A percentile compares a stretch with the other conserved stretches of the same genome.
phyloP scores from a whole-genome alignment of 2,329 filamentous ascomycete species.

The Xylaria sp. region DNA sequence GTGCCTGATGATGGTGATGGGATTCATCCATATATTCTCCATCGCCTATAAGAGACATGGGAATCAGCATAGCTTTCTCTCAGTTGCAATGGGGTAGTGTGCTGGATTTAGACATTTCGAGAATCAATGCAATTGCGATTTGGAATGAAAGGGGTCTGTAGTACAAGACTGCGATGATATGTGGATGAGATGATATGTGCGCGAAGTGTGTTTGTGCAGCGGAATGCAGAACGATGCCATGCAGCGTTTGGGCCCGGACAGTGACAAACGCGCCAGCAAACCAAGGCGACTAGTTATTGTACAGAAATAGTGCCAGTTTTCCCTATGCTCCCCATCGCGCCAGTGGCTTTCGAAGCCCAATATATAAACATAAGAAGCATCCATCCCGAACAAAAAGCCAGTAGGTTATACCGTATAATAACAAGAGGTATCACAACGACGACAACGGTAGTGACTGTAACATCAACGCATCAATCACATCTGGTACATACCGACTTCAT shows the following conservation, averaged over 20 bases:
- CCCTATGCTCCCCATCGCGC: slow-evolving; percentile 52
- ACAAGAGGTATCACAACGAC: slow-evolving; percentile 51
- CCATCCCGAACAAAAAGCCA: slow-evolving; percentile 47
- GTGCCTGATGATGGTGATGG: slow-evolving; percentile 73
- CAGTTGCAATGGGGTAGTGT: slow-evolving; percentile 33
- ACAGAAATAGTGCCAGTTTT: slow-evolving; percentile 60
- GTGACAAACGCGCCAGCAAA: slow-evolving; percentile 53
- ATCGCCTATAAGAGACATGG: slow-evolving; percentile 61
- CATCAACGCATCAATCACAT: slow-evolving; percentile 73
- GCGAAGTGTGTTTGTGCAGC: slow-evolving; percentile 52
- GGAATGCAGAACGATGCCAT: slow-evolving; percentile 51
- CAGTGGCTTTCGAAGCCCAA: slow-evolving; percentile 49
- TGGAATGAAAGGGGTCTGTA: slow-evolving; percentile 46
- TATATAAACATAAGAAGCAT: slow-evolving; percentile 51
- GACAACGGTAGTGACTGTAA: slow-evolving; percentile 51
- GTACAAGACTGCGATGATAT: slow-evolving; percentile 48
- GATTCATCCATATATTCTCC: slow-evolving; percentile 71
- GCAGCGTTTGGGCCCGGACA: slow-evolving; percentile 49
- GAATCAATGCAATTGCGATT: slow-evolving; percentile 46
- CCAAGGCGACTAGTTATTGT: slow-evolving; percentile 63
- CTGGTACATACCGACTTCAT: slow-evolving; percentile 98
- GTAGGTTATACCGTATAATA: slow-evolving; percentile 48
- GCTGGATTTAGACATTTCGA: slow-evolving; percentile 37
- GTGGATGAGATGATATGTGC: slow-evolving; percentile 51
- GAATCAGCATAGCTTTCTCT: slow-evolving; percentile 46